Percentiles rank a stretch among this genome's conserved stretches.
phyloP scores from a whole-genome alignment of 208 protist genomes.

The Acanthamoeba triangularis region DNA sequence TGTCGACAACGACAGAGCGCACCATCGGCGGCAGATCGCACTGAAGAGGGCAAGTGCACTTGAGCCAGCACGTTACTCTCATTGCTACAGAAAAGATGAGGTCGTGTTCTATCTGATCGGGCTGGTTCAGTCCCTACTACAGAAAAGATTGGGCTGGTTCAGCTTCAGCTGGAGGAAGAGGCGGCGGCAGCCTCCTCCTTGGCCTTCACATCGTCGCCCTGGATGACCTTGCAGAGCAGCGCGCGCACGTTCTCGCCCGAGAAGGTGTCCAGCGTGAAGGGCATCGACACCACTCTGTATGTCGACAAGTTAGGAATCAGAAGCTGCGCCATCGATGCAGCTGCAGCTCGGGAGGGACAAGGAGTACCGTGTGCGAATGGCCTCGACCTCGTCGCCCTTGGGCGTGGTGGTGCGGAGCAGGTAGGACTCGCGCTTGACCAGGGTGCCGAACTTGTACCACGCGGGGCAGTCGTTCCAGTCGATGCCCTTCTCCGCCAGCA shows the following conservation, averaged over 20 bases:
- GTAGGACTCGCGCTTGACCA: slow-evolving; percentile 75
- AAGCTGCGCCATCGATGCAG: neutral
- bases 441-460: slow-evolving; percentile 81
- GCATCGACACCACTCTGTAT: neutral
- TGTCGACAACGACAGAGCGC: neutral
- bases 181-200: neutral
- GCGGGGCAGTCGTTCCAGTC: slow-evolving; percentile 78
- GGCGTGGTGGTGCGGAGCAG: slow-evolving; percentile 25
- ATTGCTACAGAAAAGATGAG: too few relatives aligned
- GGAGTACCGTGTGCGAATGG: neutral
- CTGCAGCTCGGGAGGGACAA: neutral
- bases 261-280: slow-evolving; percentile 38
- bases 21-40: too few relatives aligned
- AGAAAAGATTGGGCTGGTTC: too few relatives aligned
- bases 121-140: too few relatives aligned
- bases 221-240: slow-evolving; percentile 1
- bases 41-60: too few relatives aligned
- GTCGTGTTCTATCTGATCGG: too few relatives aligned
- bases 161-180: too few relatives aligned
- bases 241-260: neutral
- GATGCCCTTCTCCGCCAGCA: slow-evolving; percentile 72
- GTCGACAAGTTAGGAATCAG: neutral
- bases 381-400: neutral
- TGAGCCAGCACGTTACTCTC: too few relatives aligned
- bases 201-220: neutral